Conservation (phyloP, 495 filamentous ascomycete genomes). For the Aspergillus sclerotiicarbonarius region DNA sequence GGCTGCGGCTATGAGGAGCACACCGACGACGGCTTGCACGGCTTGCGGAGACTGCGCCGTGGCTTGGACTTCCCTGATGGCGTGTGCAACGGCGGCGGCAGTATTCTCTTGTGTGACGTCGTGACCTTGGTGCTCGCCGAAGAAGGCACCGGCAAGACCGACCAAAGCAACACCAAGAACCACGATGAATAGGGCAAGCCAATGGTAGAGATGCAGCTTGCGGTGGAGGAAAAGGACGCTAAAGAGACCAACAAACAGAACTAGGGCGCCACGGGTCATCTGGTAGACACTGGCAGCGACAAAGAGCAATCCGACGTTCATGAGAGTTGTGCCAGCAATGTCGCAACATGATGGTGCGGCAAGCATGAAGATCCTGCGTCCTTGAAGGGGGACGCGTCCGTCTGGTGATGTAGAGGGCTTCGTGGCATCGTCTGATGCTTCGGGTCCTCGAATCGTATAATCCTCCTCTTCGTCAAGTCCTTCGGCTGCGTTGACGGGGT, state of each 20-base stretch:
- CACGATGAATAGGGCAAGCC: conserved; percentile 82
- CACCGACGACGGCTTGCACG: conserved; percentile 72
- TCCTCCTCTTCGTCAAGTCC: conserved; percentile 48
- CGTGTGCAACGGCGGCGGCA: conserved; percentile 23
- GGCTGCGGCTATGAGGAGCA: conserved; percentile 83
- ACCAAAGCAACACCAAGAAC: conserved; percentile 87
- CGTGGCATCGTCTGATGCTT: conserved; percentile 41
- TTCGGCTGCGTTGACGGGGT: conserved; percentile 52
- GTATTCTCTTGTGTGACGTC: conserved; percentile 35
- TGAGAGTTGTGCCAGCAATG: conserved; percentile 90
- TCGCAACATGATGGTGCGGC: conserved; percentile 90
- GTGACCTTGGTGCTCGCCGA: conserved; percentile 58
- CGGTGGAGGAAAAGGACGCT: conserved; percentile 86
- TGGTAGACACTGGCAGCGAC: conserved; percentile 96
- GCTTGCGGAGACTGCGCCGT: conserved; percentile 54
- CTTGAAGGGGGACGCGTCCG: conserved; percentile 57
- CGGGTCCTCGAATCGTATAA: conserved; percentile 25
- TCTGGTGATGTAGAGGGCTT: conserved; percentile 50
- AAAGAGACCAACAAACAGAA: conserved; percentile 93
- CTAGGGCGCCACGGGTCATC: conserved; percentile 93
- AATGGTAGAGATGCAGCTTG: conserved; percentile 78
- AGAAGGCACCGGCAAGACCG: conserved; percentile 82
- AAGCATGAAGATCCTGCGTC: conserved; percentile 72
- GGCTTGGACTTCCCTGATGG: conserved; percentile 26
- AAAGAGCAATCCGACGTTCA: conserved; percentile 93